Percentiles rank a stretch among this genome's conserved stretches.
These are phyloP conservation scores for Capsella bursapastoris DNA, from an alignment of 345 rosid genomes.

Conservation along the genomic window DNA sequence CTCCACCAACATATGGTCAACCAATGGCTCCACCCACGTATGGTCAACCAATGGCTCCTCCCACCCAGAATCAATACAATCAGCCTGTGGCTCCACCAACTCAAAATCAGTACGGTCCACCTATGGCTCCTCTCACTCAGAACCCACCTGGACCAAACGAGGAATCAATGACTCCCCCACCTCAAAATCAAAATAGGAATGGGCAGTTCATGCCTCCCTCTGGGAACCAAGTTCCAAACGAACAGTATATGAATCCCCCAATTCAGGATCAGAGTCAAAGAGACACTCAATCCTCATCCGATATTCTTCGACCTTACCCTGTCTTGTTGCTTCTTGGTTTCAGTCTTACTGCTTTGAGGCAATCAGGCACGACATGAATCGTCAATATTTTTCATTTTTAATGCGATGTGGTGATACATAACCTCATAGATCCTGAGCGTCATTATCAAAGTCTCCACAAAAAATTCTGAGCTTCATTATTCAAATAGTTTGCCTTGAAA, in stretches of 20 bases:
- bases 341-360: slow-evolving; percentile 41
- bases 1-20: slow-evolving; percentile 23
- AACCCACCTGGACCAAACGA: slow-evolving; percentile 33
- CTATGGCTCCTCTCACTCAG: slow-evolving; percentile 32
- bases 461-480: slow-evolving; percentile 4
- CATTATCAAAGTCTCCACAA: neutral
- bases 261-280: slow-evolving; percentile 36
- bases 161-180: slow-evolving; percentile 24
- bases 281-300: slow-evolving; percentile 58
- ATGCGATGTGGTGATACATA: neutral
- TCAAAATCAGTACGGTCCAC: slow-evolving; percentile 31
- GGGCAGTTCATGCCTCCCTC: slow-evolving; percentile 33
- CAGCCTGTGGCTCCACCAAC: slow-evolving; percentile 37
- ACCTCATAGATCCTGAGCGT: neutral
- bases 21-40: slow-evolving; percentile 28
- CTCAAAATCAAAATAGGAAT: slow-evolving; percentile 29
- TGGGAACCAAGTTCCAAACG: slow-evolving; percentile 39
- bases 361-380: slow-evolving; percentile 18
- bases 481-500: slow-evolving; percentile 16
- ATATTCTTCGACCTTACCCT: slow-evolving; percentile 45
- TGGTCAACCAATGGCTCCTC: slow-evolving; percentile 21
- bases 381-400: slow-evolving; percentile 19
- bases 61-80: slow-evolving; percentile 35
- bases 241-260: slow-evolving; percentile 39
- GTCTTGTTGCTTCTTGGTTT: slow-evolving; percentile 45